Base-by-base conservation (phyloP, 805 yeast species). In the Geotrichum ghanense region DNA sequence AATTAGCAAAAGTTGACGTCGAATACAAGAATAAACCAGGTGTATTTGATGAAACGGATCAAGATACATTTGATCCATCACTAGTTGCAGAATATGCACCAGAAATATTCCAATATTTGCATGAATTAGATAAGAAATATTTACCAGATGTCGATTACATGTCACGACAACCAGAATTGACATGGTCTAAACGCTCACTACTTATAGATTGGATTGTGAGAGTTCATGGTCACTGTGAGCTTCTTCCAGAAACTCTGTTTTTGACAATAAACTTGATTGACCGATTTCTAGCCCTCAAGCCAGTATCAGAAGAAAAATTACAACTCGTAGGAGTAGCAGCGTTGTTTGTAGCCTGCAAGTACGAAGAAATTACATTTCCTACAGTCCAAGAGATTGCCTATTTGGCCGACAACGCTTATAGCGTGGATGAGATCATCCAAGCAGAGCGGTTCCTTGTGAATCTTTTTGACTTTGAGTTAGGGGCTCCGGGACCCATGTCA, bases 401-500 rank as follows among this genome's bases (percentile, higher is more conserved):
- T 64, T 87, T 90, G 94, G 88, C 90, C 40, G 95, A 88, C 56
- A 78, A 87, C 58, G 85, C 86, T 24, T 90, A 85, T 64, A 70
- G 84, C 1, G 75, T 75, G 23, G 94, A 83, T 25, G 96, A 90
- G 56, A 75, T 90, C 46, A 70, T 88, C 50, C 77, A 78, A 56
- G 97, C 97, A 1, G 98, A 90, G 67, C 73, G 88, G 57, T 89
- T 81, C 63, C 86, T 92, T 92, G 83, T 90, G 57, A 90, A 85
- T 57, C 81, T 88, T 44, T 74, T 90, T 53, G 87, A 87, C 53
- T 90, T 90, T 66, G 95, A 90, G 63, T 78, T 90, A 75, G 97
- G 97, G 19, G 90, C 90, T 89, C 97, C 97, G 1, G 97, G 97
- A 7, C 98, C 98, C 48, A 88, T 90, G 96, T 83, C 95, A 27